Evolutionary conservation across 2,329 filamentous ascomycete genomes (phyloP).

Genomic region (Byssoonygena ceratinophila): DNA sequence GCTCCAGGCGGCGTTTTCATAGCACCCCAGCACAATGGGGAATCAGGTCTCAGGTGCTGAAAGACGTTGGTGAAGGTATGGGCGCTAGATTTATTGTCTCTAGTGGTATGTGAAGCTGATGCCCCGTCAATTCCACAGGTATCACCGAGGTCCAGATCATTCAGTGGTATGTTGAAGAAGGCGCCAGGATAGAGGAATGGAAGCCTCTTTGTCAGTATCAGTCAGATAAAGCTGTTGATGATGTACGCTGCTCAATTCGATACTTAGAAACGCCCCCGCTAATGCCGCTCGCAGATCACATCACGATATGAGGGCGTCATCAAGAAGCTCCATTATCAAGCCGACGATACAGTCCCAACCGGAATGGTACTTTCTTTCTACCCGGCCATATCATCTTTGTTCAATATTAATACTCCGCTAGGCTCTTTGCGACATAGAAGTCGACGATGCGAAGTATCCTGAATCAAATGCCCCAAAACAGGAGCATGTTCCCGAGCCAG

Average conservation of each 20-base stretch:
- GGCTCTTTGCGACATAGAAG: constrained; percentile 89
- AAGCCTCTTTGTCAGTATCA: constrained; percentile 96
- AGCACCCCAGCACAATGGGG: constrained; percentile 27
- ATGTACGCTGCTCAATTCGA: constrained; percentile 32
- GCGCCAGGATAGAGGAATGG: constrained; percentile 92
- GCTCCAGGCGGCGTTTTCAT: constrained; percentile 29
- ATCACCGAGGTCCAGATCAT: constrained; percentile 98
- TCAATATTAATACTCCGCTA: constrained; percentile 29
- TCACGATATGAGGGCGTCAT: constrained; percentile 91
- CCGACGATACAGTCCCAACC: constrained; percentile 91
- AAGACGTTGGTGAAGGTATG: constrained; percentile 37
- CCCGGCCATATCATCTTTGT: neutral
- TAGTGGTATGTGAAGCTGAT: neutral
- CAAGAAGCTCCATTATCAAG: constrained; percentile 90
- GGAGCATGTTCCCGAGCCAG: constrained; percentile 21
- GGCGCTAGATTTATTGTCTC: too few species aligned
- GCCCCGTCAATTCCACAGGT: constrained; percentile 42
- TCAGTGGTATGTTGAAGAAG: constrained; percentile 97
- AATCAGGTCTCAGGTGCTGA: constrained; percentile 32
- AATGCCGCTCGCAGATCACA: constrained; percentile 61
- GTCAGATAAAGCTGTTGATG: constrained; percentile 77
- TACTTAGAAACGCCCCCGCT: neutral
- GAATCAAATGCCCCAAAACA: constrained; percentile 38
- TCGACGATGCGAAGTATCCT: constrained; percentile 62
- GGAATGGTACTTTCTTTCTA: constrained; percentile 47